phyloP scores from a whole-genome alignment of 106 monocot genomes.

The Platanthera guangdongensis region DNA sequence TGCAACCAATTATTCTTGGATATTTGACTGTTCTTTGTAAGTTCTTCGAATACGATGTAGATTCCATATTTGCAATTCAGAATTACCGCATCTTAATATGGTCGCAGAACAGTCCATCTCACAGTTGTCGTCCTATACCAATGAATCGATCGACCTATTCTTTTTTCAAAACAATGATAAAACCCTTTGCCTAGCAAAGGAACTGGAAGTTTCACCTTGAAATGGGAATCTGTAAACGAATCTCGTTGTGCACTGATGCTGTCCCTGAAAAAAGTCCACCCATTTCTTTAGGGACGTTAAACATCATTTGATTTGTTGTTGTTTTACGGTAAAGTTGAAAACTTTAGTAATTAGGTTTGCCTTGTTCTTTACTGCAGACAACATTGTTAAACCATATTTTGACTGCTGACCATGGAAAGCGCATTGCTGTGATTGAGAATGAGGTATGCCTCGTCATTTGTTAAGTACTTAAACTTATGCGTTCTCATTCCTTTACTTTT shows the following conservation, averaged over 20 bases:
- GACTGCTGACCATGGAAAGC: conserved; percentile 95
- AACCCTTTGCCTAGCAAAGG: neutral
- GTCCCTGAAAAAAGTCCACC: neutral
- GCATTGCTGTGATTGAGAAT: conserved; percentile 93
- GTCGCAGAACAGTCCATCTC: neutral
- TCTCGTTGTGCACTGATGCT: neutral
- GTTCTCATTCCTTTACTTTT: neutral
- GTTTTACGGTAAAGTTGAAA: neutral
- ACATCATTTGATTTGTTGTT: neutral
- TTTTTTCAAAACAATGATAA: neutral
- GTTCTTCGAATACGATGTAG: too few species aligned
- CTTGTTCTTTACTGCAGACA: conserved; percentile 40
- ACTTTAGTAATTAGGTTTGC: neutral
- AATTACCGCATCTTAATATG: neutral
- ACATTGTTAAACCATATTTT: conserved; percentile 94
- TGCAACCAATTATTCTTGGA: too few species aligned
- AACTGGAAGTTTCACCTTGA: neutral
- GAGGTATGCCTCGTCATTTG: conserved; percentile 38
- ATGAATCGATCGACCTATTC: neutral
- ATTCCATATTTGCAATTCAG: neutral
- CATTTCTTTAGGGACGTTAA: neutral
- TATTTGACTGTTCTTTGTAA: too few species aligned
- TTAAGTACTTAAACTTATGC: neutral
- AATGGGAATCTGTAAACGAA: neutral
- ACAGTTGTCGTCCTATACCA: neutral